Base-by-base conservation (phyloP, 176 grass and related monocot genomes). In the Raddia guianensis region DNA sequence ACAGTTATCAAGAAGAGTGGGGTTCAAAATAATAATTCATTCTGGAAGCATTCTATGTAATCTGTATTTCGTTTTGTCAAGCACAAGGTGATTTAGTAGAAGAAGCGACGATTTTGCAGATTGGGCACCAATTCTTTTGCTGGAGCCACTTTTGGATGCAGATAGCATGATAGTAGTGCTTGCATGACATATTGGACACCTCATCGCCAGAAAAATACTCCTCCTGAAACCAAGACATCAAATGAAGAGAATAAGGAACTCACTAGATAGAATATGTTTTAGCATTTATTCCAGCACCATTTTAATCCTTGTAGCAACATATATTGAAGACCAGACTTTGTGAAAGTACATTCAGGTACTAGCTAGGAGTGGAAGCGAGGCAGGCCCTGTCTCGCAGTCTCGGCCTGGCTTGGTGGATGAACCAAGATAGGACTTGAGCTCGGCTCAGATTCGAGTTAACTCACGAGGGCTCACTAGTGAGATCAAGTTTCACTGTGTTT, bases 41-140 rank as follows among this genome's bases (percentile, higher is more conserved):
- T 73, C 48, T 66, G 69, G 40, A 73, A 18, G 69, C 62, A 71
- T 5, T 80, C 53, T 69, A 62, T 68, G 53, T 14, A 13, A 61
- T 20, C 32, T 46, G 13, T 16, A 68, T 58, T 49, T 50, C 7
- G 64, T 74, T 19, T 18, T 61, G 6, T 74, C 53, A 74, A 66
- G 49, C 9, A 75, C 19, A 48, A 15, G 80, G 21, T 55, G 16
- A 68, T 34, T 18, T 80, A 34, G 49, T 49, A 7, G 27, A 49
- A 79, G 83, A 88, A 48, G 80, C 90, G 1, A 82, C 82, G 5
- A 43, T 78, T 86, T 91, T 92, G 78, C 93, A 97, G 74, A 93
- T 90, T 12, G 93, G 88, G 76, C 93, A 97, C 93, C 93, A 97
- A n/a, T 97, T 97, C 80, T 93, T 97, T 61, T 82, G 72, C 58